Percentiles rank a stretch among this genome's conserved stretches.
Conservation (phyloP, 2,329 filamentous ascomycete genomes). For the Sarocladium kiliense region DNA sequence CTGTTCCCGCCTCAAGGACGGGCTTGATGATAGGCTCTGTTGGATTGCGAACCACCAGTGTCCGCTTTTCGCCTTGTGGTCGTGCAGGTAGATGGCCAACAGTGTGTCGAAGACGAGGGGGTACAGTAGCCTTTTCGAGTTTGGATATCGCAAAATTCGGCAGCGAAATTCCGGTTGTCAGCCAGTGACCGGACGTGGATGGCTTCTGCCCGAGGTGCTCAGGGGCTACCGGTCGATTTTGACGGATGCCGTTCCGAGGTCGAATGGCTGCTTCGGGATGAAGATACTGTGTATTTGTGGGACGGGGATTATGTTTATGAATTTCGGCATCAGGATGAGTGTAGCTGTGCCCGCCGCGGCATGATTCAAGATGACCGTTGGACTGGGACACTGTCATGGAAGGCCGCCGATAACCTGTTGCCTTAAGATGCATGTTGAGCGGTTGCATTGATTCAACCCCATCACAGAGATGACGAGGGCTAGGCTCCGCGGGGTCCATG, state of each 20-base stretch:
- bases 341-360: constrained; percentile 10
- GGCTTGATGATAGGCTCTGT: not conserved
- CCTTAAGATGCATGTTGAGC: not conserved
- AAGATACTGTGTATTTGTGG: constrained; percentile 1
- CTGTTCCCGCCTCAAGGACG: not conserved
- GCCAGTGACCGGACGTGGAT: not conserved
- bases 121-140: not conserved
- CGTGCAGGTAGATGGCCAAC: not conserved
- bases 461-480: not conserved
- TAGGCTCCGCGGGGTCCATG: not conserved
- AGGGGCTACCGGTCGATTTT: not conserved
- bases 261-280: not conserved
- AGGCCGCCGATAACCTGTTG: constrained; percentile 11
- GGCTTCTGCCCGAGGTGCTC: not conserved
- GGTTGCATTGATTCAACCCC: not conserved
- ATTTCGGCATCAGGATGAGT: constrained; percentile 18
- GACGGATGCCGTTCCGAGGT: not conserved
- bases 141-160: not conserved
- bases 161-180: not conserved
- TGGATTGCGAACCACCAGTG: not conserved
- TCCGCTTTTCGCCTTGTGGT: not conserved
- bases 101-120: not conserved
- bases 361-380: not conserved
- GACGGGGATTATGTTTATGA: constrained; percentile 1
- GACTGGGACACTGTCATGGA: constrained; percentile 11